Base-by-base conservation (phyloP, 768 basidiomycete species). In the Vararia minispora region DNA sequence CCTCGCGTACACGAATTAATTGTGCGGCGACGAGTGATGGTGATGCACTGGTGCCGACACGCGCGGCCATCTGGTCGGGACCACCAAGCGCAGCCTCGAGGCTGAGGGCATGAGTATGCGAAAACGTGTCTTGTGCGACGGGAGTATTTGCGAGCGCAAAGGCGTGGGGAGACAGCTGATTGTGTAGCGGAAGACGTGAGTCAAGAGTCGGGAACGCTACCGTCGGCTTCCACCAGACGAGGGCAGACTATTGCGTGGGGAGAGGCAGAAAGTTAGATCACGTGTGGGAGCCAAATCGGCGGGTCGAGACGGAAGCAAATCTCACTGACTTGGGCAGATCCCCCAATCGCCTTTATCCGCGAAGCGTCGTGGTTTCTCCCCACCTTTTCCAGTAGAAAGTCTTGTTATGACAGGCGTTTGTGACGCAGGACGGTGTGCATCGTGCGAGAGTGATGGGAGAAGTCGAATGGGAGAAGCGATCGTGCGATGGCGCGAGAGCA, bases 181-280 rank as follows among this genome's bases (percentile, higher is more conserved):
- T 60, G 49, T 81, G 72, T 6, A 88, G 59, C 0, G 79, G 74
- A n/a, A 74, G 56, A 46, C 74, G 71, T 2, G 84, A 74, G 51
- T 86, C 81, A 35, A 88, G 64, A 13, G 76, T 70, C 17, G 81
- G 80, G 37, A 89, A 65, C 6, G 76, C 76, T 11, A 78, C 75
- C 6, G 76, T 79, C 1, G 81, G 76, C 59, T 84, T 85, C 83
- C 85, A 88, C 82, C 84, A 88, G 28, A 89, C 85, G 14, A 86
- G 64, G 3, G 83, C 81, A 53, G 80, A 76, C 76, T 65, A 42
- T n/a, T 20, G 26, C 29, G 11, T 28, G 22, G 12, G 13, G n/a
- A 35, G 34, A 35, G 9, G 18, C 22, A 35, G 34, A 13, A 5
- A 20, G 17, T 35, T 12, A 26, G 12, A 24, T 27, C 29, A 39